Evolutionary conservation across 495 filamentous ascomycete species (phyloP), one percentile per base, ranked within the genome.

Genomic region (Penicillium roqueforti): DNA sequence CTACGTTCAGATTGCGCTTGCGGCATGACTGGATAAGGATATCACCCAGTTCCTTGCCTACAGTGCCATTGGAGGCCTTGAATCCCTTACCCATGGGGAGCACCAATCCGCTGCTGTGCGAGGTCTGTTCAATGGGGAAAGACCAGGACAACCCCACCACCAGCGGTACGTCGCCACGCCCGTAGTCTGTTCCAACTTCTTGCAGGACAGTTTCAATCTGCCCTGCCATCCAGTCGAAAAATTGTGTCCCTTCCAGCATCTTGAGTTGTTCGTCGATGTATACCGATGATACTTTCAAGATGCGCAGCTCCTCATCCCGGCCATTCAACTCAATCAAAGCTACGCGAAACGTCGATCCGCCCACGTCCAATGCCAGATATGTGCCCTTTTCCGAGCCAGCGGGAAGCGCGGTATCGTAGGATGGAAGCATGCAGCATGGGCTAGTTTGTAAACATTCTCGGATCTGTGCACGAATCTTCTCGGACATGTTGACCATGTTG

Each of bases 61-160:
- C 62, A 6, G 80, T 74, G 22, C 75, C 79, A 47, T 81, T 71
- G 4, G 80, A 82, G 44, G 81, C 84, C 41, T 72, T 65, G 59
- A 87, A 87, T 3, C 83, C 83, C 63, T 87, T 87, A 59, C 84
- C 84, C 84, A 87, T 87, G 14, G 75, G 73, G 36, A 83, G 74
- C 11, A 87, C 69, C 34, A 74, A 68, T 9, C 82, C 84, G 28
- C 75, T 81, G 56, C 76, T 72, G 39, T 75, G 72, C 4, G 83
- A 86, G 1, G 81, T 86, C 52, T 77, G 84, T 63, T 87, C 81
- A 44, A 87, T 76, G 4, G 84, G 84, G 67, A 87, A 87, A 1
- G 83, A 85, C 84, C 84, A 87, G 11, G 84, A 81, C 54, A 87
- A 56, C 1, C 84, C 84, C 71, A 86, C 82, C 18, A 72, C 72